A percentile compares a stretch with the other conserved stretches of the same genome.
phyloP scores from a whole-genome alignment of 2,329 filamentous ascomycete species.

The Alternaria panax region DNA sequence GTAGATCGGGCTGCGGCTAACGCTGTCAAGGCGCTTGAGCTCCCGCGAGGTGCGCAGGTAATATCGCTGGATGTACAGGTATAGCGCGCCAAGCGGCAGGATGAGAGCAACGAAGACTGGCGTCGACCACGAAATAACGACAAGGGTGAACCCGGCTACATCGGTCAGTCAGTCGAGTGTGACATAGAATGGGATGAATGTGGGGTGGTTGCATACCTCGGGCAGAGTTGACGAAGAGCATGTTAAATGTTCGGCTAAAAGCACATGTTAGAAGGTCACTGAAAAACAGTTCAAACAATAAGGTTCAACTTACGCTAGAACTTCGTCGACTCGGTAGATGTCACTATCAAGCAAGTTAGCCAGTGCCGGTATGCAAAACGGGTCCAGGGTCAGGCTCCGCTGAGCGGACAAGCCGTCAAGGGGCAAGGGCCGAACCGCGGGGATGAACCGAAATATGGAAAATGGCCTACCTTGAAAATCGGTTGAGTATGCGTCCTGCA shows the following conservation, averaged over 20 bases:
- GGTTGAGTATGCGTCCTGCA: slow-evolving; percentile 92
- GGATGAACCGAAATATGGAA: slow-evolving; percentile 11
- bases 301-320: slow-evolving; percentile 69
- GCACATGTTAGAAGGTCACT: slow-evolving; percentile 35
- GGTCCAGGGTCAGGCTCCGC: background rate
- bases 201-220: slow-evolving; percentile 51
- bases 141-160: slow-evolving; percentile 76
- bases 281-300: background rate
- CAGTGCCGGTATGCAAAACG: slow-evolving; percentile 1
- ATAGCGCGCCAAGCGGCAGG: slow-evolving; percentile 79
- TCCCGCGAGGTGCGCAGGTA: slow-evolving; percentile 96
- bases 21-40: slow-evolving; percentile 92
- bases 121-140: slow-evolving; percentile 81
- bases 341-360: slow-evolving; percentile 60
- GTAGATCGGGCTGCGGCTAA: slow-evolving; percentile 94
- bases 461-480: slow-evolving; percentile 81
- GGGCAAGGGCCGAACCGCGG: slow-evolving; percentile 10
- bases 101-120: slow-evolving; percentile 83
- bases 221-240: slow-evolving; percentile 67
- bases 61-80: slow-evolving; percentile 94
- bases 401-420: slow-evolving; percentile 3
- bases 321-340: slow-evolving; percentile 85
- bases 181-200: slow-evolving; percentile 16
- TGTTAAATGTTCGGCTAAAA: slow-evolving; percentile 84
- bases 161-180: slow-evolving; percentile 31